These are phyloP conservation scores for Yamadazyma dushanensis DNA, from an alignment of 1,139 yeast genomes.

Conservation along the genomic window DNA sequence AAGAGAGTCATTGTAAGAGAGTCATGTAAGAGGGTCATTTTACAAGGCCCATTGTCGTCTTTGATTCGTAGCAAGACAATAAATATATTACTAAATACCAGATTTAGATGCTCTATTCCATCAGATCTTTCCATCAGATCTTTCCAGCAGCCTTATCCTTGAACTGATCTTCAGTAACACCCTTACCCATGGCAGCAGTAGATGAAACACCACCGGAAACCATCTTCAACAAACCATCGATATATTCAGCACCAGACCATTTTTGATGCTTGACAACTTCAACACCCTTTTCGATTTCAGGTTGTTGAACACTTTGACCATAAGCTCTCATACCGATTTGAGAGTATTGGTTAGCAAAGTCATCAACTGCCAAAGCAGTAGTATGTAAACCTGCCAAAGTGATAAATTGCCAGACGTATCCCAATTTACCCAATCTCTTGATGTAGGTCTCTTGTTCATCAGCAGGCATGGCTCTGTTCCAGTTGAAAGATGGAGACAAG, in stretches of 20 bases:
- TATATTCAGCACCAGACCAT: conserved; percentile 99
- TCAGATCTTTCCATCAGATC: no score
- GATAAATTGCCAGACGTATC: conserved; percentile 97
- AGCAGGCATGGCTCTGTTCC: conserved; percentile 91
- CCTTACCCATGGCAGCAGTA: conserved; percentile 98
- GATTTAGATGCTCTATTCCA: no score
- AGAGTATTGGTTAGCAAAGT: conserved; percentile 77
- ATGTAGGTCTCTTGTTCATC: conserved; percentile 91
- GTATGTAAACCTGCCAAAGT: conserved; percentile 97
- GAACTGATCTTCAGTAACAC: conserved; percentile 97
- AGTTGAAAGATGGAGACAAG: conserved; percentile 95
- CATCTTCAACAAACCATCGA: conserved; percentile 85
- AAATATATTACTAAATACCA: no score
- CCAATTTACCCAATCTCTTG: conserved; percentile 81
- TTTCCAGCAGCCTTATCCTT: conserved; percentile 37
- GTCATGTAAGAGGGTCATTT: no score
- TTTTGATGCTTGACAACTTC: conserved; percentile 98
- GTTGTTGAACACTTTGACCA: conserved; percentile 82
- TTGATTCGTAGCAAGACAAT: no score
- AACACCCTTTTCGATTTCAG: conserved; percentile 85
- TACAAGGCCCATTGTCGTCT: no score
- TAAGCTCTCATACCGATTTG: conserved; percentile 93
- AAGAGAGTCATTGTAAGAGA: no score
- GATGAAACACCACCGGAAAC: conserved; percentile 95
- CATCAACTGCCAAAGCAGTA: conserved; percentile 88